phyloP scores from a whole-genome alignment of 805 yeast species.

The Sungouiozyma ichnusensis region DNA sequence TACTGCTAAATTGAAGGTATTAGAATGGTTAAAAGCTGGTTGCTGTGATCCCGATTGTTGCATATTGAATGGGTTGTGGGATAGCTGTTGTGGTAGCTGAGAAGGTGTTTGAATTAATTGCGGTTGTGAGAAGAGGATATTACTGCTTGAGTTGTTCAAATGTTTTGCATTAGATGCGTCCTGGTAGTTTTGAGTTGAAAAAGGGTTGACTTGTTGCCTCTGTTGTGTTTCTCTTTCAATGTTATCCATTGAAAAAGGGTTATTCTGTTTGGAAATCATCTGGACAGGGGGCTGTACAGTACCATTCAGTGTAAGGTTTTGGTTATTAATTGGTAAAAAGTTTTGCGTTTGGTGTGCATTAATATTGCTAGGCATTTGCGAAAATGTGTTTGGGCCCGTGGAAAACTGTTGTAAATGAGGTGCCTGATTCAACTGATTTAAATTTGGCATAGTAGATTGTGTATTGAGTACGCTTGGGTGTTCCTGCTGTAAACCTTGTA shows the following conservation, averaged over 20 bases:
- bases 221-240: slow-evolving; percentile 5
- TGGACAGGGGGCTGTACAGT: slow-evolving; percentile 7
- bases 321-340: neutral
- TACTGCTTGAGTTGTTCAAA: neutral
- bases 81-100: neutral
- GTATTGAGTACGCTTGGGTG: neutral
- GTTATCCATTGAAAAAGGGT: slow-evolving; percentile 30
- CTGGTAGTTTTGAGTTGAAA: slow-evolving; percentile 1
- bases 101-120: neutral
- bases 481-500: neutral
- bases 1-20: neutral
- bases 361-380: neutral
- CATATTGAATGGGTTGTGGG: slow-evolving; percentile 3
- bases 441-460: neutral
- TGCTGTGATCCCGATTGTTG: slow-evolving; percentile 1
- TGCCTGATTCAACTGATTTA: neutral
- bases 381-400: neutral
- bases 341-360: neutral
- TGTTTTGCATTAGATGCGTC: neutral
- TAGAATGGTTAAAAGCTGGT: neutral
- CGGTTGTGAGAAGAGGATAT: neutral
- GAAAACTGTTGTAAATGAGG: neutral
- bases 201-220: slow-evolving; percentile 3
- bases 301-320: slow-evolving; percentile 5
- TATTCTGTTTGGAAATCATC: slow-evolving; percentile 20